Conservation (phyloP, 768 basidiomycete genomes). For the Naganishia vaughanmartiniae region DNA sequence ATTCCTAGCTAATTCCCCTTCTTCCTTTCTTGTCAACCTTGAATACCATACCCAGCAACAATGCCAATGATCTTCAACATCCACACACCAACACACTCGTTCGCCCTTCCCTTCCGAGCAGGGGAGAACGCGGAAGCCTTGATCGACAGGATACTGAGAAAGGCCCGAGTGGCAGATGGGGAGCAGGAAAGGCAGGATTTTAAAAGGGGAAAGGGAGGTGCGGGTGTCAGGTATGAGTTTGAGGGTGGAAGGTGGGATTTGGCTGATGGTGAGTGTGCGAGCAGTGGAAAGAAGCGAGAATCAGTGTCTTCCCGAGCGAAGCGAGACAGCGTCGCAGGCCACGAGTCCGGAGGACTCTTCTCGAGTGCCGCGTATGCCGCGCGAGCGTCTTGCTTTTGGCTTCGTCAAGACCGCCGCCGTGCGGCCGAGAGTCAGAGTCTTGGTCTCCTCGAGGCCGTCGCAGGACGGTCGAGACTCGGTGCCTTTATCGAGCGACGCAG, state of each 20-base stretch:
- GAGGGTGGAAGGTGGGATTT: slow-evolving; percentile 76
- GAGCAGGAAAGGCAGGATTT: slow-evolving; percentile 21
- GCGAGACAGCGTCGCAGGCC: background rate
- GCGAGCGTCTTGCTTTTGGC: too few relatives aligned
- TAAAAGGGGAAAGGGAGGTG: slow-evolving; percentile 37
- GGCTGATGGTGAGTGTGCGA: slow-evolving; percentile 69
- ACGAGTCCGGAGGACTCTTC: too few relatives aligned
- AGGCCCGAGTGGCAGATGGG: slow-evolving; percentile 32
- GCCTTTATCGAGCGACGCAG: too few relatives aligned
- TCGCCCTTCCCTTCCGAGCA: slow-evolving; percentile 42
- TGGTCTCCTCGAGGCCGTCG: background rate
- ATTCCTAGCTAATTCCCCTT: background rate
- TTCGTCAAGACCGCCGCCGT: too few relatives aligned
- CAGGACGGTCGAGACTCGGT: slow-evolving; percentile 1
- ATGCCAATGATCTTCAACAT: slow-evolving; percentile 44
- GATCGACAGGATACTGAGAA: slow-evolving; percentile 35
- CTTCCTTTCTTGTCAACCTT: background rate
- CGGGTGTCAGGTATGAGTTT: slow-evolving; percentile 79
- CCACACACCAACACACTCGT: slow-evolving; percentile 46
- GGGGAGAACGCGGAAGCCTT: slow-evolving; percentile 23
- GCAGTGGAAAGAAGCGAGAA: background rate
- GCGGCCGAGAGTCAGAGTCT: background rate
- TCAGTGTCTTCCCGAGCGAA: background rate
- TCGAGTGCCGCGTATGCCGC: too few relatives aligned
- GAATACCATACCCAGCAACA: background rate